Evolutionary conservation across 2,329 filamentous ascomycete species (phyloP), one percentile per base, ranked within the genome.

Genomic region (Paecilomyces niveus): DNA sequence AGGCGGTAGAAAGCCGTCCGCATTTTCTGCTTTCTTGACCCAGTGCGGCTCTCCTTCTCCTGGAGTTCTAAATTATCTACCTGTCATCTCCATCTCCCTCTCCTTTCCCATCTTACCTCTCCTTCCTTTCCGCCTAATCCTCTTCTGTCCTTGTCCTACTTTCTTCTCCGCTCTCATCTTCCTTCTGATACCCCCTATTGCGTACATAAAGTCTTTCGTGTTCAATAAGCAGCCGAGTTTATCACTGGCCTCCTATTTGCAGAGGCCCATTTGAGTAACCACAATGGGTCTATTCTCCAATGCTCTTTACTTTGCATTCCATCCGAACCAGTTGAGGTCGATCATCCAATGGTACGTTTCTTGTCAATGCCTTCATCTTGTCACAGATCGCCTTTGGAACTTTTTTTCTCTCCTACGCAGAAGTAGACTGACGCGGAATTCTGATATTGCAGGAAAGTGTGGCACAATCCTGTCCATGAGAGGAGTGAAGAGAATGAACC

Each of bases 401-500:
- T 18, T 18, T 18, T 15, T 52, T 53, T 26, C n/a, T 54, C 24
- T 29, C 57, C 59, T 29, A 21, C 58, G 31, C 15, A n/a, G 9
- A 45, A 6, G 1, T 9, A 8, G 21, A 13, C 35, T 45, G 9
- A 45, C 15, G 15, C 6, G 35, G n/a, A 18, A 45, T 45, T 45
- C 15, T 21, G 26, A 18, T 32, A 45, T 29, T 61, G 54, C 70
- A 96, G 92, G 92, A 96, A 96, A 80, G 80, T 96, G 67, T 97
- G 92, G 92, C 94, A 97, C 79, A 91, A 96, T 63, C 89, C 94
- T 11, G 91, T 96, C 21, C 91, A 97, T 80, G 84, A 83, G 71
- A 90, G 93, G 71, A 84, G 96, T 70, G 82, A 85, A 63, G 80
- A 81, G 61, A 89, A 89, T 65, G 94, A 97, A 76, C 81, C 86